These are phyloP conservation scores for Cornus suecica DNA, from an alignment of 148 eudicot genomes.

Conservation along the genomic window DNA sequence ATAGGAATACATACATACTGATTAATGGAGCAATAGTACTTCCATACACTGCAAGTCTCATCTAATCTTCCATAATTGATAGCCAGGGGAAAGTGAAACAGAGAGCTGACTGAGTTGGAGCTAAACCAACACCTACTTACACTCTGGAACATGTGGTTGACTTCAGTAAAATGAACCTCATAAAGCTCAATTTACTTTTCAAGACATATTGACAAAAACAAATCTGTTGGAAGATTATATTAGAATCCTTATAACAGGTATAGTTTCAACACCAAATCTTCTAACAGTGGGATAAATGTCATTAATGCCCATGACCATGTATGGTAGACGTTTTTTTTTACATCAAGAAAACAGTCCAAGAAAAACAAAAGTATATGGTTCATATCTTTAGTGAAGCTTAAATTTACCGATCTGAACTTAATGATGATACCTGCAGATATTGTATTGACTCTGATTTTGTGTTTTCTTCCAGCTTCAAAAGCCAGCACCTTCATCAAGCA, in stretches of 20 bases:
- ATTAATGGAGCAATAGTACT: neutral
- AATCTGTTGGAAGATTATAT: neutral
- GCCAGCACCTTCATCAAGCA: constrained; percentile 65
- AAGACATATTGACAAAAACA: neutral
- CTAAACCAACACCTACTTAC: neutral
- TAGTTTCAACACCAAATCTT: neutral
- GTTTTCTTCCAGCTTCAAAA: constrained; percentile 96
- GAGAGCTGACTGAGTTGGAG: neutral
- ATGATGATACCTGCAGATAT: constrained; percentile 81
- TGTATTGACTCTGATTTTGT: constrained; percentile 87
- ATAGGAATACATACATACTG: neutral
- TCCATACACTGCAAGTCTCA: neutral
- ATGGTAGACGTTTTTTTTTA: neutral
- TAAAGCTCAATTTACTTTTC: neutral
- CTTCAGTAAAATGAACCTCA: neutral
- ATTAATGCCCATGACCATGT: neutral
- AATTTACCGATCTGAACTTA: neutral
- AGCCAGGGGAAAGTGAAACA: neutral
- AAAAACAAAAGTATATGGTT: neutral
- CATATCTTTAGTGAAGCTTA: too few species aligned
- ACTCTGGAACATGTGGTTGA: neutral
- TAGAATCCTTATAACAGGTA: neutral
- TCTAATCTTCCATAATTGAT: neutral
- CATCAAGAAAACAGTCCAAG: neutral
- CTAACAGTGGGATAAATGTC: neutral